Evolutionary conservation across 495 filamentous ascomycete species (phyloP), one percentile per base, ranked within the genome.

Genomic region (Neurospora sp.): DNA sequence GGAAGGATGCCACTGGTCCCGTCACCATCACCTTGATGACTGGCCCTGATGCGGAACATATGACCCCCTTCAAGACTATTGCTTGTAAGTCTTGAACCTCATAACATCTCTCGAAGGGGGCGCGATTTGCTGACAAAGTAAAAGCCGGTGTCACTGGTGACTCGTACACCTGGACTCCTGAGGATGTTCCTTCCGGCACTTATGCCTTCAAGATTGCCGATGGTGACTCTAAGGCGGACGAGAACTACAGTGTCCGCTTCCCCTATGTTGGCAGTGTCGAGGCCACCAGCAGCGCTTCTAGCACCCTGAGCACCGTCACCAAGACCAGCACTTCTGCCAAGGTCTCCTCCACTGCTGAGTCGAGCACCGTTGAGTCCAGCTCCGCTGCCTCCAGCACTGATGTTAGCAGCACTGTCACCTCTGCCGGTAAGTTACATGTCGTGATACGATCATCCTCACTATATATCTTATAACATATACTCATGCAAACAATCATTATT

Each of bases 191-290:
- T 72, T 78, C 82, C 18, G 85, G 79, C 75, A 80, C 77, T 38
- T 87, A 86, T 72, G 84, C 83, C 76, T 76, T 87, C 74, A 75
- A 80, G 79, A 84, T 87, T 77, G 69, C 38, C 39, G 81, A 79
- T 66, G 76, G 77, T 42, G 31, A 66, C 27, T 60, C 49, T 27
- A 78, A 69, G 39, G 71, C 39, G 37, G 77, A 80, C 23, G 73
- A 75, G 71, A 87, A 87, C 84, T 87, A 80, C 80, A 84, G 81
- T 77, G 2, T 73, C 39, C 78, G 79, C 74, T 85, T 85, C 75
- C 5, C 72, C 16, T 77, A 83, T 69, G 18, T 38, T 6, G 82
- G 83, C 75, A 78, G 77, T 27, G 75, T 71, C 70, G 71, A 72
- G 71, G 62, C 78, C 46, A 60, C 75, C 71, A 79, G 60, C 72